Percentiles rank a stretch among this genome's conserved stretches.
Conservation (phyloP, 495 filamentous ascomycete genomes). For the Penicillium argentinense region DNA sequence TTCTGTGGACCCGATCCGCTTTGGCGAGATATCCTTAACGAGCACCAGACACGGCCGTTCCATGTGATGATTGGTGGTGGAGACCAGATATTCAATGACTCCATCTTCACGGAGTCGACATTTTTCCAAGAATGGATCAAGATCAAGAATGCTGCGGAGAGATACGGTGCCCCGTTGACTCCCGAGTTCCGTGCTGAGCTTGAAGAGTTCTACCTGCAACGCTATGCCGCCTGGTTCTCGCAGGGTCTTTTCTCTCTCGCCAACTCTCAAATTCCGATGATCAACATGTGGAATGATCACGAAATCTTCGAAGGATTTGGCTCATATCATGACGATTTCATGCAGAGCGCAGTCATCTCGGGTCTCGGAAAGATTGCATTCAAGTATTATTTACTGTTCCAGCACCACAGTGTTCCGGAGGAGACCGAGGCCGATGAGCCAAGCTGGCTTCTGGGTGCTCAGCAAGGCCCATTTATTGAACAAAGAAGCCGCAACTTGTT, state of each 20-base stretch:
- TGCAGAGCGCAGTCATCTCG: slow-evolving; percentile 85
- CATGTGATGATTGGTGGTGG: slow-evolving; percentile 98
- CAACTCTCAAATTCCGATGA: slow-evolving; percentile 93
- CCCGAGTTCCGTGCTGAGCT: slow-evolving; percentile 79
- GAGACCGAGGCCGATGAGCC: slow-evolving; percentile 82
- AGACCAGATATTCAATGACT: slow-evolving; percentile 96
- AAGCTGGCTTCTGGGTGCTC: slow-evolving; percentile 81
- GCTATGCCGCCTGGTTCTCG: slow-evolving; percentile 90
- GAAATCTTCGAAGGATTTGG: slow-evolving; percentile 98
- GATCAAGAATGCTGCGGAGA: slow-evolving; percentile 76
- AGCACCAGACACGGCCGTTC: slow-evolving; percentile 88
- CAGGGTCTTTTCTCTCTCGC: slow-evolving; percentile 92
- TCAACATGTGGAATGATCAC: slow-evolving; percentile 98
- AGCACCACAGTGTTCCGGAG: slow-evolving; percentile 82
- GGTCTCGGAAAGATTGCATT: slow-evolving; percentile 89
- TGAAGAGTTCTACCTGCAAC: slow-evolving; percentile 80
- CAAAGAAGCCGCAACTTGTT: slow-evolving; percentile 84
- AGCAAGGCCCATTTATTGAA: slow-evolving; percentile 86
- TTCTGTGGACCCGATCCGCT: slow-evolving; percentile 93
- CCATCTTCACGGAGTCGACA: slow-evolving; percentile 66
- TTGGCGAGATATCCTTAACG: slow-evolving; percentile 94
- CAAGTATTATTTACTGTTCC: slow-evolving; percentile 98
- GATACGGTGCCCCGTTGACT: slow-evolving; percentile 72
- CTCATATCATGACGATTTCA: slow-evolving; percentile 88
- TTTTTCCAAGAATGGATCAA: slow-evolving; percentile 80